Conservation (phyloP, 2,329 filamentous ascomycete genomes). For the Cladophialophora psammophila region DNA sequence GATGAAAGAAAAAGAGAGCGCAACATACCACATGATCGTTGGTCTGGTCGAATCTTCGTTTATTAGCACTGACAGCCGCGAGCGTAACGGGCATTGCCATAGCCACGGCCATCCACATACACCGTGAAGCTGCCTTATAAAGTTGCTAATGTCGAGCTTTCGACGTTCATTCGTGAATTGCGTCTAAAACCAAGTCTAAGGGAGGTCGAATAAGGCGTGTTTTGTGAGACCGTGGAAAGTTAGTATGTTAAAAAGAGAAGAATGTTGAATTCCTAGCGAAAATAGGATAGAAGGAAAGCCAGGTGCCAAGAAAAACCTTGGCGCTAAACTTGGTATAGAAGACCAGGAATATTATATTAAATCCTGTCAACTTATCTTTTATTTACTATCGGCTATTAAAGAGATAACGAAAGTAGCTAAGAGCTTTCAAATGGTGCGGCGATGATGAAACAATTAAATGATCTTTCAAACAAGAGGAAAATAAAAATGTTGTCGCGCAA, state of each 20-base stretch:
- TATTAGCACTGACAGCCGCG: background rate
- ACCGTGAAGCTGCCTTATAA: background rate
- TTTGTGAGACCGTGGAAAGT: background rate
- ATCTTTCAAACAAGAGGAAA: no score
- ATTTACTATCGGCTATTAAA: no score
- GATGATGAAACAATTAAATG: no score
- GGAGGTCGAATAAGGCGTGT: background rate
- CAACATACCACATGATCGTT: conserved; percentile 5
- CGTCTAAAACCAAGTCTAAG: background rate
- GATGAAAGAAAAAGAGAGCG: background rate
- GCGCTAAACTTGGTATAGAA: background rate
- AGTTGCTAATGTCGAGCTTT: background rate
- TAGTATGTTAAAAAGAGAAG: background rate
- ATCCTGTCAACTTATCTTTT: background rate
- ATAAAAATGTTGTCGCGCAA: no score
- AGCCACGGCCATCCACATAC: background rate
- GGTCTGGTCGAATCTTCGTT: conserved; percentile 13
- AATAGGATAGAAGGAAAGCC: background rate
- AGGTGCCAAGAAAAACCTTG: background rate
- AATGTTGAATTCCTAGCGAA: background rate
- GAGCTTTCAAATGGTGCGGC: no score
- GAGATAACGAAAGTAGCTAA: no score
- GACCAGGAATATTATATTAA: background rate
- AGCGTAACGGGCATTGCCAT: conserved; percentile 5
- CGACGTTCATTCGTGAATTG: background rate